Conservation (phyloP, 306 rosid species). For the Alnus glutinosa region DNA sequence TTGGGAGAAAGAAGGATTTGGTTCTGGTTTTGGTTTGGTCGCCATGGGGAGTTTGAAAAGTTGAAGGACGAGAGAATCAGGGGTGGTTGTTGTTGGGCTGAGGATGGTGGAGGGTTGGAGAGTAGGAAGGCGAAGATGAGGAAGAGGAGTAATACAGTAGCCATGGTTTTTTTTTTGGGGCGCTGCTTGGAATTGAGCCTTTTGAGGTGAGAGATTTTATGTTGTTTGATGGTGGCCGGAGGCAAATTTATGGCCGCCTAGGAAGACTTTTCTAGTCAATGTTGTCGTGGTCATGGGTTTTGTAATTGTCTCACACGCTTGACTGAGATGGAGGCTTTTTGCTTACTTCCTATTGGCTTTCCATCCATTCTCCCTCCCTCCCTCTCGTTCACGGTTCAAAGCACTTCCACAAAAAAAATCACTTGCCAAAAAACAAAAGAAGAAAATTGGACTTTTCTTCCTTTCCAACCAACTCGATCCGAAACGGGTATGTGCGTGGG, state of each 20-base stretch:
- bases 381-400: too few relatives aligned
- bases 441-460: too few relatives aligned
- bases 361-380: too few relatives aligned
- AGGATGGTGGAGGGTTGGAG: conserved; percentile 33
- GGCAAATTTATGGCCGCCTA: too few relatives aligned
- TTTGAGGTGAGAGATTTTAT: neutral
- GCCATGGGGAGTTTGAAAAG: conserved; percentile 56
- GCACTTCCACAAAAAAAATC: too few relatives aligned
- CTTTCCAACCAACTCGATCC: too few relatives aligned
- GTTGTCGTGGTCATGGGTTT: neutral
- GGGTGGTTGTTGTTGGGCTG: conserved; percentile 30
- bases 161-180: conserved; percentile 22
- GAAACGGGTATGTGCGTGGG: too few relatives aligned
- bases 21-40: conserved; percentile 32
- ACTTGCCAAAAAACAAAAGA: too few relatives aligned
- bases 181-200: neutral
- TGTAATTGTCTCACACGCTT: neutral
- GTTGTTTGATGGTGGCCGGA: too few relatives aligned
- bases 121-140: conserved; percentile 29
- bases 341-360: neutral
- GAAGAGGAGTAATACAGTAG: conserved; percentile 13
- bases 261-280: neutral
- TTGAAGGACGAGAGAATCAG: conserved; percentile 34
- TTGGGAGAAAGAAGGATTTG: conserved; percentile 50
- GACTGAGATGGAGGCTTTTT: neutral